Evolutionary conservation across 495 filamentous ascomycete species (phyloP).

Genomic region (Penicillium fimorum): DNA sequence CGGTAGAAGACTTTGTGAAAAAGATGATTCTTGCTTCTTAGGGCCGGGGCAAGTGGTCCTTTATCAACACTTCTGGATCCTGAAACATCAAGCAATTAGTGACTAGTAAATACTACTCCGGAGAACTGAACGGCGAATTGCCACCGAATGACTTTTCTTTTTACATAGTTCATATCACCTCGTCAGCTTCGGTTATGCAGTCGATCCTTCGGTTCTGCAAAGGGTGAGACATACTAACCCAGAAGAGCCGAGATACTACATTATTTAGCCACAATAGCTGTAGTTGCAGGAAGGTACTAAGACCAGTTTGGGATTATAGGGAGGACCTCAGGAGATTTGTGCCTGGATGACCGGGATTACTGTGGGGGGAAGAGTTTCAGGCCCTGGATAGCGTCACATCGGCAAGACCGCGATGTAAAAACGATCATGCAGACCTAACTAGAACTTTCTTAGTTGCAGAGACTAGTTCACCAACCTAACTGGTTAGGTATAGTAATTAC

Average conservation of each 20-base stretch:
- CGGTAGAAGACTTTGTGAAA: neutral
- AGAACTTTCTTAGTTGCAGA: neutral
- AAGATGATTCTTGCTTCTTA: neutral
- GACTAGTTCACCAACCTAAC: too few species aligned
- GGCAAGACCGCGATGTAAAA: neutral
- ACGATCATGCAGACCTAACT: neutral
- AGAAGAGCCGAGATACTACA: neutral
- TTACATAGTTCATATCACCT: neutral
- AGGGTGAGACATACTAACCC: slow-evolving; percentile 1
- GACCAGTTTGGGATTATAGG: neutral
- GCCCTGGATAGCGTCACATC: neutral
- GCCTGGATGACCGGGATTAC: neutral
- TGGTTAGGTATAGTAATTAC: neutral
- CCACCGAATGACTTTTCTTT: neutral
- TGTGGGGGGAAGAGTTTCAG: neutral
- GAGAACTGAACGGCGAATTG: neutral
- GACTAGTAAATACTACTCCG: neutral
- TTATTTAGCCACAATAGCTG: neutral
- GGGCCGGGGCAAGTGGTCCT: neutral
- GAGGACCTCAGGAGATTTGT: neutral
- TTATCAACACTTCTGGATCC: neutral
- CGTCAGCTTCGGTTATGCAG: neutral
- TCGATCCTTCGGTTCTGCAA: neutral
- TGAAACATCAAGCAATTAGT: neutral
- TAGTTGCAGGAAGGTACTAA: neutral